Evolutionary conservation across 1,139 yeast species (phyloP).

Genomic region (Saccharomyces hybrid): DNA sequence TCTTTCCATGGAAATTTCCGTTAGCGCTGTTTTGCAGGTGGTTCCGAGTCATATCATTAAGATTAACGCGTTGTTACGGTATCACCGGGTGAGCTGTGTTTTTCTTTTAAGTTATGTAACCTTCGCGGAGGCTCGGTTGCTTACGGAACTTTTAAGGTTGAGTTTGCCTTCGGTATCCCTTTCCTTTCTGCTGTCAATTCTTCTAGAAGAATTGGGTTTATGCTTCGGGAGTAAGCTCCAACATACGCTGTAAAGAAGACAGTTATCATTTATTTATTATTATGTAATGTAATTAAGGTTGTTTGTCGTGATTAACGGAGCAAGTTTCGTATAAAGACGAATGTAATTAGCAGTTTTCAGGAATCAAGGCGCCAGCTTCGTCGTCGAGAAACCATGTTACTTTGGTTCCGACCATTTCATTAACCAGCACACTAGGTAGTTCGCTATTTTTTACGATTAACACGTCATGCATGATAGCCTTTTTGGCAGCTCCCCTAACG

Average conservation of each 20-base stretch:
- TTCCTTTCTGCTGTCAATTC: not conserved
- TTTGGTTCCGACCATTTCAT: constrained; percentile 38
- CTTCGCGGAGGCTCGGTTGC: not conserved
- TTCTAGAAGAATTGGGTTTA: not conserved
- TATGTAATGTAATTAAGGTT: not conserved
- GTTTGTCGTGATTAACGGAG: not conserved
- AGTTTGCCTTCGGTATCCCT: not conserved
- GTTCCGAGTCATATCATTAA: not conserved
- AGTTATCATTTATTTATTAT: not conserved
- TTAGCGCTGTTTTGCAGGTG: not conserved
- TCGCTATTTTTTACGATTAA: constrained; percentile 46
- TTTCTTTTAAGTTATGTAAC: constrained; percentile 21
- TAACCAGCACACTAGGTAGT: constrained; percentile 73
- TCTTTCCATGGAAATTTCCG: not conserved
- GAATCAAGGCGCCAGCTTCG: constrained; percentile 44
- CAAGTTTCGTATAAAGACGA: not conserved
- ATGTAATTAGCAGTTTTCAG: not conserved
- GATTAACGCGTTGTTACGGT: not conserved
- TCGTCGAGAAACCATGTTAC: constrained; percentile 80
- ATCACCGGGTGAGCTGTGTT: not conserved
- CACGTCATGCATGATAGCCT: constrained; percentile 61
- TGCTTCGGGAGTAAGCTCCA: not conserved
- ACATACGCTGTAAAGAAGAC: not conserved
- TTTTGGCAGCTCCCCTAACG: constrained; percentile 84
- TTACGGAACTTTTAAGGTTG: not conserved